Base-by-base conservation (phyloP, 345 rosid species). In the Limnanthes douglasii region DNA sequence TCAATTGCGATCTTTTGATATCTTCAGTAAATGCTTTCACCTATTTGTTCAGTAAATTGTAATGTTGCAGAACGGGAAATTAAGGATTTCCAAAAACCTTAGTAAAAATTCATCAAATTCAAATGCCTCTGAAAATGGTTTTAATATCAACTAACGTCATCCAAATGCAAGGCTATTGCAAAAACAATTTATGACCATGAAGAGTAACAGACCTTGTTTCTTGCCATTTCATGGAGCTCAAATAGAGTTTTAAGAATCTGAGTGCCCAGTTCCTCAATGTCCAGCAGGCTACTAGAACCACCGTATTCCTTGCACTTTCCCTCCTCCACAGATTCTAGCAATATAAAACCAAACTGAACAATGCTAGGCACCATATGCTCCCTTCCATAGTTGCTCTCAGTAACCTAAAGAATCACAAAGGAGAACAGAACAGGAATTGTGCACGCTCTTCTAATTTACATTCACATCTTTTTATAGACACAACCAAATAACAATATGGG, bases 181-280 rank as follows among this genome's bases (percentile, higher is more conserved):
- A n/a, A n/a, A n/a, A n/a, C n/a, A n/a, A 6, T 24, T 14, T 20
- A 6, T 5, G 5, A 6, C 31, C 6, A 34, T 28, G n/a, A n/a
- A 40, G 1, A 26, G 10, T 21, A 27, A 53, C 56, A 4, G 44
- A 82, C 94, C 94, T 82, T 90, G 35, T 60, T 82, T 56, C 94
- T 72, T 45, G 90, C 65, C 86, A 82, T 74, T 48, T 74, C 90
- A 61, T 82, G 79, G 53, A 61, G 60, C 62, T 82, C 82, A 56
- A 78, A 82, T 40, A 82, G 56, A 18, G 61, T 67, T 59, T 69
- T 72, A 45, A 82, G 60, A 48, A 82, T 67, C 67, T 69, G 77
- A 54, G 74, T 44, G 29, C 86, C 68, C 35, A 83, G 80, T 53
- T 70, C 69, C 54, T 75, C 80, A 46, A 61, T 47, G 56, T 86